phyloP scores from a whole-genome alignment of 139 green algal genomes.

The Coelastrella sp. region DNA sequence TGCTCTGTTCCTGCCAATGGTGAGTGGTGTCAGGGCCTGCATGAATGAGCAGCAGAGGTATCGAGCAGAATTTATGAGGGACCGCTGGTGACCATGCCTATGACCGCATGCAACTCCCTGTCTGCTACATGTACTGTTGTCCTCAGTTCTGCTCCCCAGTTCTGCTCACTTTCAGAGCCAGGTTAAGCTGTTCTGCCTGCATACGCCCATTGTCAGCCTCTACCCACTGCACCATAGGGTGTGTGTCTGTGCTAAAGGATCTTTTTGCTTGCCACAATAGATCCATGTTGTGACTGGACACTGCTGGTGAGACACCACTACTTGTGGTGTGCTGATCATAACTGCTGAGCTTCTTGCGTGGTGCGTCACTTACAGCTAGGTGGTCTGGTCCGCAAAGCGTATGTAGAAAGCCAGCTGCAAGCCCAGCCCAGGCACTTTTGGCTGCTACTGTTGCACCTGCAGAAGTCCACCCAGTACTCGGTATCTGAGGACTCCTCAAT shows the following conservation, averaged over 20 bases:
- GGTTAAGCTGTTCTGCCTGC: too few relatives aligned
- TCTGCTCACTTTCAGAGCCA: too few relatives aligned
- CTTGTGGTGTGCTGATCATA: not conserved
- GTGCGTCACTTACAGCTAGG: slow-evolving; percentile 77
- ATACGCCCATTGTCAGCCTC: too few relatives aligned
- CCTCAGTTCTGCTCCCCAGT: too few relatives aligned
- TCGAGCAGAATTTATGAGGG: not conserved
- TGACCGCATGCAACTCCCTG: too few relatives aligned
- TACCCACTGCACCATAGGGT: not conserved
- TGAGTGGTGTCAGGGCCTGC: slow-evolving; percentile 93
- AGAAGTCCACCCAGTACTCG: not conserved
- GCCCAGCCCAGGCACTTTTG: slow-evolving; percentile 82
- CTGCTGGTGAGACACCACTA: not conserved
- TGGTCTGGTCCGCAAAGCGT: slow-evolving; percentile 97
- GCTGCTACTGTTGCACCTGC: slow-evolving; percentile 41
- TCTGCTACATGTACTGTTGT: too few relatives aligned
- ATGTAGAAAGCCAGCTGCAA: slow-evolving; percentile 95
- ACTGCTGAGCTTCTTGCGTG: too few relatives aligned
- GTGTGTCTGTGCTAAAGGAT: not conserved
- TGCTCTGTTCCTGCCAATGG: slow-evolving; percentile 87
- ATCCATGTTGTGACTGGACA: not conserved
- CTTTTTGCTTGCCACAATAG: not conserved
- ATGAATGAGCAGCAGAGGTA: not conserved
- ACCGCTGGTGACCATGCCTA: too few relatives aligned
- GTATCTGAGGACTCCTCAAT: not conserved